phyloP scores from a whole-genome alignment of 805 yeast genomes.

The Candida koratica region DNA sequence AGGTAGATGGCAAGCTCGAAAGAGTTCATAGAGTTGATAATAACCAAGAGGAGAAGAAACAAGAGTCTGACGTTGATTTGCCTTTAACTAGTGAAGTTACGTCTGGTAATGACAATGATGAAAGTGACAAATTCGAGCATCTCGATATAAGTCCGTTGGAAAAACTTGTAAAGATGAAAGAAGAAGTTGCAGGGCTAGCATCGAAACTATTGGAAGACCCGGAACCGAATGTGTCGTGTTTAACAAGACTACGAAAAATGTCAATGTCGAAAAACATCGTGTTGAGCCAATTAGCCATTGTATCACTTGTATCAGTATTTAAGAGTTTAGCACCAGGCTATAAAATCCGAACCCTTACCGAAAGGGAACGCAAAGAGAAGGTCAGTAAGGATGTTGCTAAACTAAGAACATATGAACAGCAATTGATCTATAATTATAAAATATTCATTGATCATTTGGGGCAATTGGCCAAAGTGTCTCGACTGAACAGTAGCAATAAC shows the following conservation, averaged over 20 bases:
- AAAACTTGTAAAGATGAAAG: slow-evolving; percentile 60
- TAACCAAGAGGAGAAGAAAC: slow-evolving; percentile 18
- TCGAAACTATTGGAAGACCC: slow-evolving; percentile 80
- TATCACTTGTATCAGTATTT: slow-evolving; percentile 81
- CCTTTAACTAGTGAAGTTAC: slow-evolving; percentile 1
- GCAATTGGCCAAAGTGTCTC: slow-evolving; percentile 37
- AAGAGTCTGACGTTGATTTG: slow-evolving; percentile 9
- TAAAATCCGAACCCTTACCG: slow-evolving; percentile 77
- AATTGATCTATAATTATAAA: slow-evolving; percentile 64
- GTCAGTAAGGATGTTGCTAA: slow-evolving; percentile 79
- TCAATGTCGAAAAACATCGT: slow-evolving; percentile 61
- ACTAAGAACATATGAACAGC: slow-evolving; percentile 77
- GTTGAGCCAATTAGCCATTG: slow-evolving; percentile 65
- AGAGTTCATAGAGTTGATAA: slow-evolving; percentile 48
- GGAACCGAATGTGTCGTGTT: slow-evolving; percentile 68
- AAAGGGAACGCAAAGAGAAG: slow-evolving; percentile 73
- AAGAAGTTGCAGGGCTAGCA: slow-evolving; percentile 78
- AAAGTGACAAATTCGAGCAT: slow-evolving; percentile 40
- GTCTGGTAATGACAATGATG: slow-evolving; percentile 15
- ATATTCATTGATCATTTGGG: slow-evolving; percentile 58
- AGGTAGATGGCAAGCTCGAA: slow-evolving; percentile 69
- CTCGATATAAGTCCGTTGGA: slow-evolving; percentile 49
- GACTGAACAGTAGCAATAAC: slow-evolving; percentile 34
- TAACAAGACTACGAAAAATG: slow-evolving; percentile 69
- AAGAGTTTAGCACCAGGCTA: slow-evolving; percentile 86